Evolutionary conservation across 129 eudicot species (phyloP), one percentile per base, ranked within the genome.

Genomic region (Pittosporum tobira): DNA sequence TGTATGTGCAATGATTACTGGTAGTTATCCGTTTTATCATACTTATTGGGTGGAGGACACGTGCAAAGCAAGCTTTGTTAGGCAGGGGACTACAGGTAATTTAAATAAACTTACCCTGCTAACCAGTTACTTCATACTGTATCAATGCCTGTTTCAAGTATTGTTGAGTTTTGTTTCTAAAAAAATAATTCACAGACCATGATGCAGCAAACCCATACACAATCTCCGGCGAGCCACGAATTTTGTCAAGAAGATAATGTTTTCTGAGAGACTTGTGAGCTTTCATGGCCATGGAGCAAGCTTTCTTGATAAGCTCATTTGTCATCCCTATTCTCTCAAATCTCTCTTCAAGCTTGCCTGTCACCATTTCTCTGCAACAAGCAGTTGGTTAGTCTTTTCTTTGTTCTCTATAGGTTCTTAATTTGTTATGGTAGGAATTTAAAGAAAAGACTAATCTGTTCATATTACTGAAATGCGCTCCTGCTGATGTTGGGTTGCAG

Each of bases 1-100:
- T 89, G 95, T 67, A 74, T 88, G 24, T 90, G 95, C 74, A 76
- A 73, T 69, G 98, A 90, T 66, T 90, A 77, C 48, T 86, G 95
- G 95, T 90, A 78, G 70, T 50, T n/a, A 48, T 42, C 21, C 12
- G 44, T 34, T 61, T 27, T 66, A 23, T 14, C 20, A 24, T 21
- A 22, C 29, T 23, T 31, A 26, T 51, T 49, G 59, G 36, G 42
- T 53, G 46, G 18, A 25, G 12, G 16, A 21, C 30, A 10, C 3
- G 43, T 18, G 42, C 21, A 22, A 30, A 55, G 44, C 26, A 53
- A 54, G 42, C 23, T 13, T 28, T 25, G 8, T 53, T 19, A 1
- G 44, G 43, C 31, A 20, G 19, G 2, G 2, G 24, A 14, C 30
- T 29, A 30, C 4, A 16, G 60, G 15, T 13, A 18, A 45, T 45